Conservation (phyloP, 306 rosid genomes). For the Hylodesmum podocarpum region DNA sequence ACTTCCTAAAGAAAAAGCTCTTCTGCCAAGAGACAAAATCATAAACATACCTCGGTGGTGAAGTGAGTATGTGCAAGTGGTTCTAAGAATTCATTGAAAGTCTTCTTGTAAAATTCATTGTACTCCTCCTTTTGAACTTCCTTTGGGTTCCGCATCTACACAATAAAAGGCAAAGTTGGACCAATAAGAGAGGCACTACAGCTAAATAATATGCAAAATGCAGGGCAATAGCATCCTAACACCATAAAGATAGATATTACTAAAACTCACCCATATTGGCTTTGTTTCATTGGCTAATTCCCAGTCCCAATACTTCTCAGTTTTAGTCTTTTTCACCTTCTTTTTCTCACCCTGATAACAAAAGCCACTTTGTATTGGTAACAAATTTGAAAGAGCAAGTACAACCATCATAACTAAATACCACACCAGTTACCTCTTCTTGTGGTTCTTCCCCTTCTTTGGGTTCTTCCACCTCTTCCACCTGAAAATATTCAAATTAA, state of each 20-base stretch:
- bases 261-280: constrained; percentile 92
- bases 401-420: constrained; percentile 13
- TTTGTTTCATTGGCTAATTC: constrained; percentile 92
- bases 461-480: constrained; percentile 96
- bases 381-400: background rate
- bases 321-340: constrained; percentile 67
- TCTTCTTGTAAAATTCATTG: constrained; percentile 85
- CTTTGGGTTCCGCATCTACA: constrained; percentile 89
- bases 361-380: constrained; percentile 1
- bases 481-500: constrained; percentile 51
- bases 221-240: background rate
- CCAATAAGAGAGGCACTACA: constrained; percentile 6
- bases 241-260: constrained; percentile 17
- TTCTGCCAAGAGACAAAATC: background rate
- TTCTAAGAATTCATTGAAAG: constrained; percentile 88
- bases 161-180: background rate
- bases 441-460: constrained; percentile 90
- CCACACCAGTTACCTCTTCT: constrained; percentile 58
- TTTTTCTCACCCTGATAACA: constrained; percentile 71
- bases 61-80: constrained; percentile 89
- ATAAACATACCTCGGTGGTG: constrained; percentile 77
- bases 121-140: constrained; percentile 87
- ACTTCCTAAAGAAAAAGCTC: background rate
- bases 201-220: background rate
- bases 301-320: constrained; percentile 99